Conservation (phyloP, 2,329 filamentous ascomycete genomes). For the Sporothrix dimorphospora region DNA sequence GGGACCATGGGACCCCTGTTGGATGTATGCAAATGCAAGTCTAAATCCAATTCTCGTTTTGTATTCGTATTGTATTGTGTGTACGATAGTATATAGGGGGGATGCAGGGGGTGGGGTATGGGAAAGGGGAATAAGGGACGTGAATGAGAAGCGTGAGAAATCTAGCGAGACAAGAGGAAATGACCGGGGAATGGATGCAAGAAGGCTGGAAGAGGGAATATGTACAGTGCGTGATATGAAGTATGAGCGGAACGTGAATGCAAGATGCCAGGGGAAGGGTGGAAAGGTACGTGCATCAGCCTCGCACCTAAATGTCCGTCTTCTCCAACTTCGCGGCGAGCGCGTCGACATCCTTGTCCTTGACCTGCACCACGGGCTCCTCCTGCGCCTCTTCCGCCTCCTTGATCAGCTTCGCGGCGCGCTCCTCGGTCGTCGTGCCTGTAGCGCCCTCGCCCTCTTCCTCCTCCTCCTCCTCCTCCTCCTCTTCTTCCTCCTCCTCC, state of each 20-base stretch:
- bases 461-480: conserved; percentile 69
- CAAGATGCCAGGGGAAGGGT: background rate
- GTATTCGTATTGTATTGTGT: background rate
- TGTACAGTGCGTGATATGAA: conserved; percentile 2
- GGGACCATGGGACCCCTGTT: background rate
- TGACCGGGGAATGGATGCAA: conserved; percentile 8
- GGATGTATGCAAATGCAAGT: background rate
- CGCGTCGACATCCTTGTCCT: conserved; percentile 79
- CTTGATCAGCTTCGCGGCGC: conserved; percentile 69
- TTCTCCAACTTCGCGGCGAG: conserved; percentile 76
- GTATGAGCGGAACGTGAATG: background rate
- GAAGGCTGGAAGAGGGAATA: conserved; percentile 17
- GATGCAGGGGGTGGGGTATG: conserved; percentile 1
- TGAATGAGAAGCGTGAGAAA: conserved; percentile 4
- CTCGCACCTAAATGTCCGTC: conserved; percentile 55
- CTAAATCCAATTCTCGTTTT: background rate
- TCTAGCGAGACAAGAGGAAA: background rate
- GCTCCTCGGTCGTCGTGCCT: conserved; percentile 58
- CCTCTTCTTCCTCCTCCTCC: conserved; percentile 69
- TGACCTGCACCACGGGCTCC: conserved; percentile 69
- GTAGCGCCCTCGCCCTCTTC: conserved; percentile 63
- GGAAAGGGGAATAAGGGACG: conserved; percentile 17
- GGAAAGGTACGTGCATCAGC: too few species aligned
- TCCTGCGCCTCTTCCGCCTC: conserved; percentile 73
- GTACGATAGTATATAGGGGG: background rate